These are phyloP conservation scores for Lactifluus volemus DNA, from an alignment of 768 basidiomycete species.

Conservation along the genomic window DNA sequence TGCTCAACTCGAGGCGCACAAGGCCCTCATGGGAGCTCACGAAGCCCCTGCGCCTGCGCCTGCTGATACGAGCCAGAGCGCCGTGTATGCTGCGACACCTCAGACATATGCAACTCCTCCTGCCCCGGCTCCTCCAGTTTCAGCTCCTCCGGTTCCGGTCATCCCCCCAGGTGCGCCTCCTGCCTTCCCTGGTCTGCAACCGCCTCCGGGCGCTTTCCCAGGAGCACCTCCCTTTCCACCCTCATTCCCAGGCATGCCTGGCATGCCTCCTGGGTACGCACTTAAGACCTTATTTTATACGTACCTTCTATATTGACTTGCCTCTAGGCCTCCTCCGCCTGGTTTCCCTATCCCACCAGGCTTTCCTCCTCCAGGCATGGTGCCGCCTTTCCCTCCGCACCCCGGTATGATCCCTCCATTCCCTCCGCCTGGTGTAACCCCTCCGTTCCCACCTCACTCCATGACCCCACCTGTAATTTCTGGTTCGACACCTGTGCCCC, in stretches of 20 bases:
- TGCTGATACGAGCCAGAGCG: conserved; percentile 37
- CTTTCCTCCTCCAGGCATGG: conserved; percentile 25
- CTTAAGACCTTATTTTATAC: conserved; percentile 26
- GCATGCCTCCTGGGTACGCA: conserved; percentile 32
- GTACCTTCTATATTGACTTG: conserved; percentile 30
- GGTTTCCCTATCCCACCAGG: conserved; percentile 28
- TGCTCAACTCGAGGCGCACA: conserved; percentile 82
- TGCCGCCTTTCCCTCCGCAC: conserved; percentile 22
- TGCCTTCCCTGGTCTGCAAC: conserved; percentile 38
- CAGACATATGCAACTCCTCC: conserved; percentile 51
- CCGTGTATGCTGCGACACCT: conserved; percentile 67
- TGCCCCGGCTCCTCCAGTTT: conserved; percentile 25
- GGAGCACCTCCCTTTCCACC: conserved; percentile 30
- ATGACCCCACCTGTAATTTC: conserved; percentile 25
- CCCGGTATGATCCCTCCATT: conserved; percentile 19
- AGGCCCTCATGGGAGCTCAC: conserved; percentile 75
- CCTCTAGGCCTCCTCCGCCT: conserved; percentile 24
- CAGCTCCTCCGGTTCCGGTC: conserved; percentile 29
- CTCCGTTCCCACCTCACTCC: conserved; percentile 25
- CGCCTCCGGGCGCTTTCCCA: conserved; percentile 31
- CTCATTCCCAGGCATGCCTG: conserved; percentile 29
- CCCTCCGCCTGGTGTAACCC: conserved; percentile 24
- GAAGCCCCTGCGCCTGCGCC: conserved; percentile 31
- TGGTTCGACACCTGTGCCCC: conserved; percentile 22
- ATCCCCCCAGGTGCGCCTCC: conserved; percentile 36